phyloP scores from a whole-genome alignment of 169 alveolate species.

The Plasmodium gonderi region DNA sequence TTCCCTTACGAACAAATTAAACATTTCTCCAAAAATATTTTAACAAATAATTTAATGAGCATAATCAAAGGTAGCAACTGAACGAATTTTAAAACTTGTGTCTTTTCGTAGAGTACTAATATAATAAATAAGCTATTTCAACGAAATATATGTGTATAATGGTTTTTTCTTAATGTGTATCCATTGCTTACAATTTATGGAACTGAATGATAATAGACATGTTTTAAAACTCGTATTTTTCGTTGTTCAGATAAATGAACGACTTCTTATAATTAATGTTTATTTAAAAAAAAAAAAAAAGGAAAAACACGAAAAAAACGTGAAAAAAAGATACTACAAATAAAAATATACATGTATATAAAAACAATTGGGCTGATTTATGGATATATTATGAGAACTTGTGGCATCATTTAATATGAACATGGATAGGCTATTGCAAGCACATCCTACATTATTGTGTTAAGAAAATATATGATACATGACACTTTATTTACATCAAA shows the following conservation, averaged over 20 bases:
- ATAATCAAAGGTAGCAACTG: neutral
- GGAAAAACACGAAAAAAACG: no score
- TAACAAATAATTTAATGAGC: neutral
- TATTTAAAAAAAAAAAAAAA: neutral
- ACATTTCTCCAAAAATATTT: neutral
- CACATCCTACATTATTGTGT: neutral
- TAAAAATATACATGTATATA: neutral
- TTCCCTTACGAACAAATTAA: neutral
- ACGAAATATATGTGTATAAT: neutral
- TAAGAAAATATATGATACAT: neutral
- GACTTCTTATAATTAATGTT: neutral
- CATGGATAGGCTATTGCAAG: neutral
- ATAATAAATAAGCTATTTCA: neutral
- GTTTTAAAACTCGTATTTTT: neutral
- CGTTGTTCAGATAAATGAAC: neutral
- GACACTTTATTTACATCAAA: neutral
- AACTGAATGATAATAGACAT: neutral
- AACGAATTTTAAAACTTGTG: neutral
- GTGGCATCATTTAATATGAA: neutral
- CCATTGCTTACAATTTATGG: neutral
- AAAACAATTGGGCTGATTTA: neutral
- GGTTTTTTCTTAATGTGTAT: neutral
- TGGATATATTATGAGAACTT: neutral
- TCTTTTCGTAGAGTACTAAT: neutral
- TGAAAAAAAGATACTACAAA: neutral